phyloP scores from a whole-genome alignment of 1,139 yeast genomes.

The Wickerhamomyces sp. region DNA sequence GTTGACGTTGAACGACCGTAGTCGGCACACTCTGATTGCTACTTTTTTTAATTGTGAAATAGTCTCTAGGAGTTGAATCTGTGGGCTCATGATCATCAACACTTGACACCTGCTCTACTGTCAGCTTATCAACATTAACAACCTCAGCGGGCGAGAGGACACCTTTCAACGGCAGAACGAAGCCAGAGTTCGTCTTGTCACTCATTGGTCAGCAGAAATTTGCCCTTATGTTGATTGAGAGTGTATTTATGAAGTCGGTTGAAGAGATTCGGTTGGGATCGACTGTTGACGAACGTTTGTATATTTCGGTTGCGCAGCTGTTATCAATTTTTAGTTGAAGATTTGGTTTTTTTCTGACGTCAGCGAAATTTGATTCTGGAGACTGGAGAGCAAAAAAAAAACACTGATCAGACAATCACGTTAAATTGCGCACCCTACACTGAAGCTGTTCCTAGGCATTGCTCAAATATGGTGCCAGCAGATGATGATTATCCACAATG shows the following conservation, averaged over 20 bases:
- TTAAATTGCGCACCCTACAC: too few species aligned
- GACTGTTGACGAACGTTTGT: too few species aligned
- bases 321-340: constrained; percentile 1
- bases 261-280: too few species aligned
- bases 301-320: too few species aligned
- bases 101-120: not conserved
- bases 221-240: too few species aligned
- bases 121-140: not conserved
- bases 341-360: not conserved
- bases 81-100: not conserved
- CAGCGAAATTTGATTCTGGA: not conserved
- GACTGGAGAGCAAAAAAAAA: not conserved
- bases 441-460: too few species aligned
- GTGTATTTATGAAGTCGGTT: too few species aligned
- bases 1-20: not conserved
- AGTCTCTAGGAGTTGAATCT: constrained; percentile 8
- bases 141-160: constrained; percentile 14
- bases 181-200: not conserved
- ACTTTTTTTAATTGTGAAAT: not conserved
- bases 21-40: not conserved
- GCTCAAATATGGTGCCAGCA: too few species aligned
- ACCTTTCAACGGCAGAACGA: constrained; percentile 14
- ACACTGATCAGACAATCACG: not conserved
- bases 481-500: too few species aligned
- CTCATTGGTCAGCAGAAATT: too few species aligned